Percentiles rank a stretch among this genome's conserved stretches.
Conservation (phyloP, 345 rosid genomes). For the Kernera saxatilis region DNA sequence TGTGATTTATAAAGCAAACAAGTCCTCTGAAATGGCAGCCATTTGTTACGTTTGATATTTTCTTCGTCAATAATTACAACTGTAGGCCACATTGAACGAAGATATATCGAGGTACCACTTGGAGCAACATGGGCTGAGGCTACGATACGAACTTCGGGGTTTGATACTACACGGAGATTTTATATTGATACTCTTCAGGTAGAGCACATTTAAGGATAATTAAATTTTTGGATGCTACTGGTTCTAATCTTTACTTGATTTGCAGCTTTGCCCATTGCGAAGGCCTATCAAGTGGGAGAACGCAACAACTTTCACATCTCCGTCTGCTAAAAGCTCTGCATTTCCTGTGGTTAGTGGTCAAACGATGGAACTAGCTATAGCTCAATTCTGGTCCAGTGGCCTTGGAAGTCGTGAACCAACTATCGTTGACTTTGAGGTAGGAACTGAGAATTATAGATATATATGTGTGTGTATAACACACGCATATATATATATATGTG, state of each 20-base stretch:
- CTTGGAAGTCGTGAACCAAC: slow-evolving; percentile 85
- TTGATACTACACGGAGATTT: slow-evolving; percentile 83
- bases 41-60: background rate
- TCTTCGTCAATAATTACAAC: slow-evolving; percentile 14
- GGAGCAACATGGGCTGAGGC: slow-evolving; percentile 99
- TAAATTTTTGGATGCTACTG: background rate
- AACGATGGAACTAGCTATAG: slow-evolving; percentile 88
- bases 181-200: slow-evolving; percentile 93
- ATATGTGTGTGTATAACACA: background rate
- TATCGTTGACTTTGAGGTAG: slow-evolving; percentile 88
- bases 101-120: slow-evolving; percentile 75
- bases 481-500: background rate
- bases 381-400: slow-evolving; percentile 99
- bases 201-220: slow-evolving; percentile 8
- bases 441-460: background rate
- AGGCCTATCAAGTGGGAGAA: slow-evolving; percentile 94
- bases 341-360: slow-evolving; percentile 83
- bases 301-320: slow-evolving; percentile 67
- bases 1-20: slow-evolving; percentile 5
- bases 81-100: slow-evolving; percentile 86
- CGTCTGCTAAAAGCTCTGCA: slow-evolving; percentile 68
- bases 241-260: slow-evolving; percentile 29
- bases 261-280: slow-evolving; percentile 86
- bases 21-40: background rate
- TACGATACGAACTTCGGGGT: slow-evolving; percentile 70